These are phyloP conservation scores for Voacanga thouarsii DNA, from an alignment of 257 asterid species.

Conservation along the genomic window DNA sequence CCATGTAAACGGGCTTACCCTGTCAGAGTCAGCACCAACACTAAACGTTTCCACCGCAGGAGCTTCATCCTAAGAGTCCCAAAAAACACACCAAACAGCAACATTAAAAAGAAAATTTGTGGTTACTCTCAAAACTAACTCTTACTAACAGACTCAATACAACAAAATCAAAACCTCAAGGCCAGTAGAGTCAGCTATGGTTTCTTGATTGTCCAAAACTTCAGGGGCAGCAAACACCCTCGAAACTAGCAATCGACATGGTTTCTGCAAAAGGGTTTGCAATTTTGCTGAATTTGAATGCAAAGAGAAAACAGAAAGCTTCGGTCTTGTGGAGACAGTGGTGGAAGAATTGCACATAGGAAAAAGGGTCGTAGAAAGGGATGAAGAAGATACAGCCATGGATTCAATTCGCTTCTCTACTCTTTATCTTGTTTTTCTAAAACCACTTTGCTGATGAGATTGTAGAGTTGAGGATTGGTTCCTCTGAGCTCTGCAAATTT, in stretches of 20 bases:
- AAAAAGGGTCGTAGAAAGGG: constrained; percentile 39
- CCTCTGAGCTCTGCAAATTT: neutral
- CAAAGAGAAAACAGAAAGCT: constrained; percentile 33
- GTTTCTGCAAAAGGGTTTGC: constrained; percentile 28
- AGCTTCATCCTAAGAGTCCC: constrained; percentile 24
- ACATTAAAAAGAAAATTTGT: neutral
- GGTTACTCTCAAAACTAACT: neutral
- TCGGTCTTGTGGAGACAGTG: constrained; percentile 37
- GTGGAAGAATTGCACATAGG: constrained; percentile 50
- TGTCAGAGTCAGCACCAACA: constrained; percentile 24
- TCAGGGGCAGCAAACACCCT: constrained; percentile 61
- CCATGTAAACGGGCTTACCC: constrained; percentile 14
- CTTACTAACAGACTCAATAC: neutral
- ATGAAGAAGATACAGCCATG: constrained; percentile 55
- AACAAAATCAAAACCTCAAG: constrained; percentile 35
- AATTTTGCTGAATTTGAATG: constrained; percentile 33
- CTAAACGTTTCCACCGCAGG: constrained; percentile 13
- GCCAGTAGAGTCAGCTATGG: constrained; percentile 23
- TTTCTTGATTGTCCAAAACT: constrained; percentile 42
- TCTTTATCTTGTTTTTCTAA: neutral
- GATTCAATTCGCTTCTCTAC: neutral
- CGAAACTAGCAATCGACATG: constrained; percentile 38
- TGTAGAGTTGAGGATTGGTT: neutral
- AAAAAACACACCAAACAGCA: neutral
- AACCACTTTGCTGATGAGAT: neutral